Evolutionary conservation across 805 yeast species (phyloP).

Genomic region (Wickerhamiella sergipiensis): DNA sequence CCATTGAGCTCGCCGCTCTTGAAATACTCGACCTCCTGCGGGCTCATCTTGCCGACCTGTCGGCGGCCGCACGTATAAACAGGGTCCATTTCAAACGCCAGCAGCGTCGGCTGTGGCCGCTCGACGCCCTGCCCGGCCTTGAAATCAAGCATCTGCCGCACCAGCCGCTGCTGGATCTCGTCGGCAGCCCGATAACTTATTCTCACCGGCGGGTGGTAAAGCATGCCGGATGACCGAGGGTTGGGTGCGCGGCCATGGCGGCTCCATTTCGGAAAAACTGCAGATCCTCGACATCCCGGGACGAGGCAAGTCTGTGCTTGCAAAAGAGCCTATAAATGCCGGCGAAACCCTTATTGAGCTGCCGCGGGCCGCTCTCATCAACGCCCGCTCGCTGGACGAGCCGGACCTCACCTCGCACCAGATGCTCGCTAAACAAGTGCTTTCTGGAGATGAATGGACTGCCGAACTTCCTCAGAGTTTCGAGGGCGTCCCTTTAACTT

Average conservation of each 20-base stretch:
- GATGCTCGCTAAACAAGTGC: conserved; percentile 10
- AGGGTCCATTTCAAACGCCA: conserved; percentile 75
- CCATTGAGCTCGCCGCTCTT: conserved; percentile 5
- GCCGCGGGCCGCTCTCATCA: conserved; percentile 12
- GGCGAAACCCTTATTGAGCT: conserved; percentile 10
- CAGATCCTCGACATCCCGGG: conserved; percentile 29
- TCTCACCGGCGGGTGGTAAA: conserved; percentile 11
- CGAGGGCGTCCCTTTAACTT: conserved; percentile 43
- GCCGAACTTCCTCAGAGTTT: conserved; percentile 55
- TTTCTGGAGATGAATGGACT: conserved; percentile 29
- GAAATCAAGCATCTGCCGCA: conserved; percentile 13
- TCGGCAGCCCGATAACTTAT: conserved; percentile 15
- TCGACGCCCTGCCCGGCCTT: conserved; percentile 2
- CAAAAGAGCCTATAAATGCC: conserved; percentile 25
- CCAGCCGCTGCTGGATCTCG: conserved; percentile 10
- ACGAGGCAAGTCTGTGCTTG: conserved; percentile 54
- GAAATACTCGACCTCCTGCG: conserved; percentile 19
- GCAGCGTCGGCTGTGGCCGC: conserved; percentile 47
- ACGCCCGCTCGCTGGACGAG: conserved; percentile 4
- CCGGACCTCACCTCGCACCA: conserved; percentile 9
- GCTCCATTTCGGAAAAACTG: conserved; percentile 13
- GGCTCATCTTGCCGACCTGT: conserved; percentile 40
- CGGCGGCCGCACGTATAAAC: conserved; percentile 89
- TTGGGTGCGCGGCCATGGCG: conserved; percentile 3
- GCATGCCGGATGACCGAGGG: background rate